Percentiles rank a stretch among this genome's conserved stretches.
Evolutionary conservation across 2,329 filamentous ascomycete species (phyloP).

Genomic region (Rutstroemia sp.): DNA sequence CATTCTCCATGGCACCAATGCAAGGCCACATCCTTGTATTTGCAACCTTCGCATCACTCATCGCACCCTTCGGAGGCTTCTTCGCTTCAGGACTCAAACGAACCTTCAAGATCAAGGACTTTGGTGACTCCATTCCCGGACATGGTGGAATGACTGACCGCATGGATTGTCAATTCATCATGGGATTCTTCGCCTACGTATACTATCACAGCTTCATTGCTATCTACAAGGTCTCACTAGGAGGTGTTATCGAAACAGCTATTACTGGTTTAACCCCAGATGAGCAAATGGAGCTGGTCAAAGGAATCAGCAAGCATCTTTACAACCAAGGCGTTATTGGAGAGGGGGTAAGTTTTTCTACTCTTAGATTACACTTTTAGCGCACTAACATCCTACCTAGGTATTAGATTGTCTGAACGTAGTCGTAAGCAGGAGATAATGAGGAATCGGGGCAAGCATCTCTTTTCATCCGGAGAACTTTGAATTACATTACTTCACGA

Average conservation of each 20-base stretch:
- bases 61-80: constrained; percentile 96
- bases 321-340: constrained; percentile 49
- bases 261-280: constrained; percentile 83
- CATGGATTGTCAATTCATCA: constrained; percentile 99
- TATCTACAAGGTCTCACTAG: constrained; percentile 75
- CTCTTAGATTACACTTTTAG: too few species aligned
- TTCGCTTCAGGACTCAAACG: constrained; percentile 97
- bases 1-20: constrained; percentile 74
- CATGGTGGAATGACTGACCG: constrained; percentile 97
- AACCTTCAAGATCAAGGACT: constrained; percentile 99
- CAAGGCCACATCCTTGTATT: constrained; percentile 89
- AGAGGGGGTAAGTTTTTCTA: constrained; percentile 24
- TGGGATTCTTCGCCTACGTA: constrained; percentile 97
- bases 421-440: constrained; percentile 22
- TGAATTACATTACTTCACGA: not conserved
- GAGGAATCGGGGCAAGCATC: not conserved
- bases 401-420: constrained; percentile 25
- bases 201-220: constrained; percentile 98
- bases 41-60: constrained; percentile 89
- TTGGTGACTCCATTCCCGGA: constrained; percentile 94
- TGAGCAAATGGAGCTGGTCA: constrained; percentile 79
- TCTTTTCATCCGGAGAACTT: not conserved
- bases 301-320: constrained; percentile 55
- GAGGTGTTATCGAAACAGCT: constrained; percentile 80
- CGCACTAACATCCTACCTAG: constrained; percentile 13